Percentiles rank a stretch among this genome's conserved stretches.
phyloP scores from a whole-genome alignment of 2,329 filamentous ascomycete species.

The Aspergillus ruber region DNA sequence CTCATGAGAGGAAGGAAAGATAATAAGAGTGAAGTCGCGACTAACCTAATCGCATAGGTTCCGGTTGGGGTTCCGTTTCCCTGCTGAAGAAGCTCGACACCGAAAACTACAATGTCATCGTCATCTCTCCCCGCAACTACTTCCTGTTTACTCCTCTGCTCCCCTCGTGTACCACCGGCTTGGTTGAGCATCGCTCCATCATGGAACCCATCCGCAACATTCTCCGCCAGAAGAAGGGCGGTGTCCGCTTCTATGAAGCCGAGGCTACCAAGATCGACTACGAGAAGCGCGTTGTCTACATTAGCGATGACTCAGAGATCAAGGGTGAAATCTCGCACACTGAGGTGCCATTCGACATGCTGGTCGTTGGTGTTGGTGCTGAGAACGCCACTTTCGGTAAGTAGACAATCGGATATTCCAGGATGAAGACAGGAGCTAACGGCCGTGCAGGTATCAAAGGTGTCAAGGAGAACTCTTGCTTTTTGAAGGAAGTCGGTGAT shows the following conservation, averaged over 20 bases:
- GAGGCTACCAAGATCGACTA: slow-evolving; percentile 94
- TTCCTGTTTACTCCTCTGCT: slow-evolving; percentile 98
- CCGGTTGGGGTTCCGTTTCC: slow-evolving; percentile 93
- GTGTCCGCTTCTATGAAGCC: slow-evolving; percentile 95
- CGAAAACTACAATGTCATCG: slow-evolving; percentile 97
- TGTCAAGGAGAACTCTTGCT: slow-evolving; percentile 90
- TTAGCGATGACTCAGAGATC: slow-evolving; percentile 88
- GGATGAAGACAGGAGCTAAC: too few species aligned
- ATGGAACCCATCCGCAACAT: slow-evolving; percentile 99
- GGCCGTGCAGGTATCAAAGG: slow-evolving; percentile 64
- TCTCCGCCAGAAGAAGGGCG: slow-evolving; percentile 85
- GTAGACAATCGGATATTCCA: slow-evolving; percentile 11
- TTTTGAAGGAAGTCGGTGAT: slow-evolving; percentile 96
- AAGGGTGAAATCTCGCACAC: slow-evolving; percentile 76
- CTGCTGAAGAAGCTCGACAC: slow-evolving; percentile 98
- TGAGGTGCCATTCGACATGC: slow-evolving; percentile 95
- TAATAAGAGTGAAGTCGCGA: slow-evolving; percentile 8
- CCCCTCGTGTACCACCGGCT: slow-evolving; percentile 93
- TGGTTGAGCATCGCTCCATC: slow-evolving; percentile 97
- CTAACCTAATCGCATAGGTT: slow-evolving; percentile 54
- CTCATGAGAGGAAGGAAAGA: slow-evolving; percentile 1
- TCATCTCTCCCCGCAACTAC: slow-evolving; percentile 97
- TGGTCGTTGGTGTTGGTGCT: slow-evolving; percentile 92
- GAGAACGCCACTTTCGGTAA: slow-evolving; percentile 95
- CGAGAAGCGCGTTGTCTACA: slow-evolving; percentile 78